Evolutionary conservation across 306 rosid genomes (phyloP).

Genomic region (Prunus mume): DNA sequence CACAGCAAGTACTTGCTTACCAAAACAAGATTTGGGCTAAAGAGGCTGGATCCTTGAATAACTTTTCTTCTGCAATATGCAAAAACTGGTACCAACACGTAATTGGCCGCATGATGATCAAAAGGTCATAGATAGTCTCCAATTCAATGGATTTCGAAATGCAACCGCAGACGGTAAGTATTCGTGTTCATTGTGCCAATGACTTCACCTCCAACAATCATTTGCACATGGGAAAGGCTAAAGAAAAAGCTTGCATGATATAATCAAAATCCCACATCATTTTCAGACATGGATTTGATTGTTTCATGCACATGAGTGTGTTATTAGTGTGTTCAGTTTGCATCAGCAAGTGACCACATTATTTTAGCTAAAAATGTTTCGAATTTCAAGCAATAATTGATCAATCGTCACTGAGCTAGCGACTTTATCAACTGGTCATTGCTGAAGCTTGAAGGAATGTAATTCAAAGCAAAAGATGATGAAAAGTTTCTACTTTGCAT

Average conservation of each 20-base stretch:
- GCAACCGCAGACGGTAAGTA: slow-evolving; percentile 20
- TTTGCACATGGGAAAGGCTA: slow-evolving; percentile 26
- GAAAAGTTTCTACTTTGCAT: neutral
- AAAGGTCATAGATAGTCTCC: neutral
- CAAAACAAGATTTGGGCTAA: neutral
- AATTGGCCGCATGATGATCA: neutral
- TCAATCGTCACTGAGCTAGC: neutral
- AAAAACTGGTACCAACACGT: neutral
- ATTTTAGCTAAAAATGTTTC: neutral
- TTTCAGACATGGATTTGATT: slow-evolving; percentile 24
- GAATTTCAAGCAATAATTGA: neutral
- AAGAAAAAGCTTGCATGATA: slow-evolving; percentile 14
- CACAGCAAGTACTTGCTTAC: neutral
- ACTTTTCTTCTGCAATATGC: neutral
- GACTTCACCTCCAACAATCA: slow-evolving; percentile 28
- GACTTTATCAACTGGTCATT: neutral
- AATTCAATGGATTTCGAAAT: slow-evolving; percentile 20
- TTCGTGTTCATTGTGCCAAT: slow-evolving; percentile 16
- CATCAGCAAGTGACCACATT: slow-evolving; percentile 6
- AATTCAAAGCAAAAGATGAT: slow-evolving; percentile 4
- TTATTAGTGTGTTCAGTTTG: slow-evolving; percentile 18
- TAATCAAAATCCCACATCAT: slow-evolving; percentile 35
- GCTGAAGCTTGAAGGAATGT: neutral
- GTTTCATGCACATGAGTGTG: slow-evolving; percentile 24
- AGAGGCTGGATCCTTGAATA: slow-evolving; percentile 11